phyloP scores from a whole-genome alignment of 2,329 filamentous ascomycete genomes.

The Ustilaginoidea virens region DNA sequence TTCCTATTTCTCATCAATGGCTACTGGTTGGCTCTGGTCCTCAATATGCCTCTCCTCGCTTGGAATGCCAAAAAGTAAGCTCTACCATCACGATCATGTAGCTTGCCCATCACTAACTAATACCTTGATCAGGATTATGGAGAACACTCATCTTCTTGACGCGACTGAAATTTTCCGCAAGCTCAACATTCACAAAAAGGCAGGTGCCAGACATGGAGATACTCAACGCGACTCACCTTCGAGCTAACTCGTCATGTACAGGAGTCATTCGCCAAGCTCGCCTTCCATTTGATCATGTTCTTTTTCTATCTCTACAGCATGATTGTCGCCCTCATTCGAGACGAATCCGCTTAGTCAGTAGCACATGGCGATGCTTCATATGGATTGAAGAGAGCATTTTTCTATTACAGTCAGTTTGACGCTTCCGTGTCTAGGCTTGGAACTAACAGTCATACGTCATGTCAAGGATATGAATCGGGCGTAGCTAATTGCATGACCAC shows the following conservation, averaged over 20 bases:
- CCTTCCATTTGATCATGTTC: constrained; percentile 98
- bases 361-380: not conserved
- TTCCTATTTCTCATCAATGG: constrained; percentile 96
- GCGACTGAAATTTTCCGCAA: constrained; percentile 99
- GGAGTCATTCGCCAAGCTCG: constrained; percentile 99
- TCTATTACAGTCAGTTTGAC: not conserved
- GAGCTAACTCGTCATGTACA: constrained; percentile 23
- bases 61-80: constrained; percentile 98
- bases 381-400: not conserved
- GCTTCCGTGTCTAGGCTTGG: not conserved
- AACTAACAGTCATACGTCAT: not conserved
- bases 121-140: constrained; percentile 57
- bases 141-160: constrained; percentile 93
- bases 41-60: constrained; percentile 81
- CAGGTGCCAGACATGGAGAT: constrained; percentile 28
- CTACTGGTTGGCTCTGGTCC: constrained; percentile 86
- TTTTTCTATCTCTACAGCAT: constrained; percentile 99
- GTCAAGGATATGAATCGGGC: too few relatives aligned
- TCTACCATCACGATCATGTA: not conserved
- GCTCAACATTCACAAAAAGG: constrained; percentile 98
- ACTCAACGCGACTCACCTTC: too few relatives aligned
- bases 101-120: not conserved
- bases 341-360: constrained; percentile 59
- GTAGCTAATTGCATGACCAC: too few relatives aligned
- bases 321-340: constrained; percentile 91